Conservation (phyloP, 1,284 basidiomycete species). For the Kwoniella shivajii region DNA sequence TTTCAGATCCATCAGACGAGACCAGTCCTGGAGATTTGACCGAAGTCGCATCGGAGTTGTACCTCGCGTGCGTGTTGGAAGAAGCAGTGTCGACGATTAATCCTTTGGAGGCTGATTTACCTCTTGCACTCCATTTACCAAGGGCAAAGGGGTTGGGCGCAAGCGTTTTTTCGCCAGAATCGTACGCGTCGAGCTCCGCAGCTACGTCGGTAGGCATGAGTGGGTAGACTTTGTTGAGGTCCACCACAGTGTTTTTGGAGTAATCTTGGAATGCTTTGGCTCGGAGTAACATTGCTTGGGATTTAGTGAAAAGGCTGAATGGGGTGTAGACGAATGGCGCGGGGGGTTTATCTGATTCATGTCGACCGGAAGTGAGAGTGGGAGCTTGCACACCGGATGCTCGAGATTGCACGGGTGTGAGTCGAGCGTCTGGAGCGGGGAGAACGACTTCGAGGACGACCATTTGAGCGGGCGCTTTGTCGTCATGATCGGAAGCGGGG, state of each 20-base stretch:
- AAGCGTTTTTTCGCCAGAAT: constrained; percentile 23
- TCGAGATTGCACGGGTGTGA: constrained; percentile 46
- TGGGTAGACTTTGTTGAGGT: constrained; percentile 53
- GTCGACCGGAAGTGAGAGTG: constrained; percentile 38
- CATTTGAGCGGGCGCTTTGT: constrained; percentile 51
- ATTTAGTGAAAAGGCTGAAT: constrained; percentile 57
- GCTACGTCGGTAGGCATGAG: constrained; percentile 46
- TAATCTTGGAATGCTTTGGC: constrained; percentile 53
- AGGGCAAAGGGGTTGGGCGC: constrained; percentile 22
- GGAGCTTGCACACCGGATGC: constrained; percentile 48
- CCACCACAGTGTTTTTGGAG: constrained; percentile 45
- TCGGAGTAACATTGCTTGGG: constrained; percentile 56
- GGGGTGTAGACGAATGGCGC: constrained; percentile 59
- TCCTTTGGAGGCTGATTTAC: constrained; percentile 16
- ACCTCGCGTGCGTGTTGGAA: constrained; percentile 5
- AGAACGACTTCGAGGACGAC: constrained; percentile 58
- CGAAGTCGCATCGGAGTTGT: background rate
- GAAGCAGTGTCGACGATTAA: constrained; percentile 24
- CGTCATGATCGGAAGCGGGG: constrained; percentile 50
- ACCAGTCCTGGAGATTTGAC: constrained; percentile 13
- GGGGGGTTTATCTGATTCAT: constrained; percentile 53
- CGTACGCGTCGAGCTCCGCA: constrained; percentile 42
- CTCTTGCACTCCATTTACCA: constrained; percentile 18
- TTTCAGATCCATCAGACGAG: constrained; percentile 13
- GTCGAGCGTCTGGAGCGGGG: constrained; percentile 49